Evolutionary conservation across 805 yeast species (phyloP).

Genomic region (Metschnikowia cerradonensis): DNA sequence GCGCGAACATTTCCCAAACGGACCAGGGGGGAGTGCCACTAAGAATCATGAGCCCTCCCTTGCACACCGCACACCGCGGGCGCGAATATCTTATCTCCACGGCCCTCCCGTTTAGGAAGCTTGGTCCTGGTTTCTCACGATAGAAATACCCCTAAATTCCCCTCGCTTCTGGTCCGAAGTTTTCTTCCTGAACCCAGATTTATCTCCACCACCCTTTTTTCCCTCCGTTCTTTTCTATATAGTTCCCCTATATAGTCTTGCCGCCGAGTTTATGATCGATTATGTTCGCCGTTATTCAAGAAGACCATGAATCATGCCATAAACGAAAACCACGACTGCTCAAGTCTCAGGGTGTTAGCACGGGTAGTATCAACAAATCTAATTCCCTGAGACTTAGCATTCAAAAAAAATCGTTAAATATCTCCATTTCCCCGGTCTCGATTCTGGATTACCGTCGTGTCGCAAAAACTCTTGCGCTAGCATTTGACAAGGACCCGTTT

Average conservation of each 20-base stretch:
- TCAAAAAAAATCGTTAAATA: constrained; percentile 12
- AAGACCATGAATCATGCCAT: constrained; percentile 29
- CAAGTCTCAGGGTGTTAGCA: constrained; percentile 31
- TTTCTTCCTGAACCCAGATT: background rate
- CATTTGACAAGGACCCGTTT: constrained; percentile 54
- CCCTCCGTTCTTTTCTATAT: background rate
- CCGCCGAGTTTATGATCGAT: constrained; percentile 14
- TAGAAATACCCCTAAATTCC: constrained; percentile 2
- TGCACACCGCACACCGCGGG: background rate
- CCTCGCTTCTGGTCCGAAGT: background rate
- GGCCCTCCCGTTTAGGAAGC: constrained; percentile 3
- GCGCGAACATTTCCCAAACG: background rate
- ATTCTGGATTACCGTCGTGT: constrained; percentile 48
- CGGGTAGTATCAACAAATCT: constrained; percentile 17
- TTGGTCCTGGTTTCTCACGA: background rate
- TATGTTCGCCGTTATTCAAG: constrained; percentile 24
- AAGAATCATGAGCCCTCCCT: background rate
- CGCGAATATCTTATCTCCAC: constrained; percentile 1
- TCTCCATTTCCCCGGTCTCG: constrained; percentile 18
- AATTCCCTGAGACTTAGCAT: constrained; percentile 24
- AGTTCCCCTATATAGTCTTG: constrained; percentile 1
- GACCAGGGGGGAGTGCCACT: background rate
- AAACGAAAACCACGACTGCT: constrained; percentile 39
- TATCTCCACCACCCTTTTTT: background rate
- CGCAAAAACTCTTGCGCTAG: constrained; percentile 49